Conservation (phyloP, 2,329 filamentous ascomycete species). For the Calonectria multiphialidica region DNA sequence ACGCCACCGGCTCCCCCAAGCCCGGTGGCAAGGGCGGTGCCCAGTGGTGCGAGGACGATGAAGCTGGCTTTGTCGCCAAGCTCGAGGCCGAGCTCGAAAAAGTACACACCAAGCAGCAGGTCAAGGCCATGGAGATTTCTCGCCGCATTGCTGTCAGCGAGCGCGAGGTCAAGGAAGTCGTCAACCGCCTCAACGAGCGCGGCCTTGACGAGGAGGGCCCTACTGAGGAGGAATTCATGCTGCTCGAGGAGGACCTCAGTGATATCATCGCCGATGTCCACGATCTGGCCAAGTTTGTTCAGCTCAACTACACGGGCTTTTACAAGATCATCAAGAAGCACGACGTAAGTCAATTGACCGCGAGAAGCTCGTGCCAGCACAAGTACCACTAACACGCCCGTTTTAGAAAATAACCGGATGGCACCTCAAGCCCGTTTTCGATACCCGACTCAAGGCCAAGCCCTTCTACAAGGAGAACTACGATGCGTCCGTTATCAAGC, state of each 20-base stretch:
- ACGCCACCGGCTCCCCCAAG: constrained; percentile 66
- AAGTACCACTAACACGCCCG: constrained; percentile 33
- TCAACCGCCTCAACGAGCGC: constrained; percentile 77
- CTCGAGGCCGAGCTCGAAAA: constrained; percentile 96
- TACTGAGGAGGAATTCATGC: constrained; percentile 91
- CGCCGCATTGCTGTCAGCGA: constrained; percentile 89
- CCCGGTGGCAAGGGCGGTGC: constrained; percentile 60
- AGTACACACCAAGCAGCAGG: constrained; percentile 96
- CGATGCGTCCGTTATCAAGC: constrained; percentile 92
- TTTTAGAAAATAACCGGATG: constrained; percentile 90
- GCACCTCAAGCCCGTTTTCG: constrained; percentile 96
- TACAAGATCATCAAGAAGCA: constrained; percentile 99
- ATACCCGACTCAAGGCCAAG: constrained; percentile 91
- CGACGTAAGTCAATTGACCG: constrained; percentile 72
- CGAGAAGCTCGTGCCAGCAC: background rate
- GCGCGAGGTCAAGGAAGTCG: constrained; percentile 89
- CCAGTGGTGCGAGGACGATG: constrained; percentile 92
- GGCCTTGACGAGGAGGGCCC: constrained; percentile 70
- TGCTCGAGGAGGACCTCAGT: constrained; percentile 93
- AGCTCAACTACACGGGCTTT: constrained; percentile 98
- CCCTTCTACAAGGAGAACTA: constrained; percentile 99
- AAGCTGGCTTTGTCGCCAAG: constrained; percentile 86
- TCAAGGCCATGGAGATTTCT: constrained; percentile 96
- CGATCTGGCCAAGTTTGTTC: constrained; percentile 97
- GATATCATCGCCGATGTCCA: constrained; percentile 99